Evolutionary conservation across 2,329 filamentous ascomycete species (phyloP), one percentile per base, ranked within the genome.

Genomic region (Parasarocladium wereldwijsianum): DNA sequence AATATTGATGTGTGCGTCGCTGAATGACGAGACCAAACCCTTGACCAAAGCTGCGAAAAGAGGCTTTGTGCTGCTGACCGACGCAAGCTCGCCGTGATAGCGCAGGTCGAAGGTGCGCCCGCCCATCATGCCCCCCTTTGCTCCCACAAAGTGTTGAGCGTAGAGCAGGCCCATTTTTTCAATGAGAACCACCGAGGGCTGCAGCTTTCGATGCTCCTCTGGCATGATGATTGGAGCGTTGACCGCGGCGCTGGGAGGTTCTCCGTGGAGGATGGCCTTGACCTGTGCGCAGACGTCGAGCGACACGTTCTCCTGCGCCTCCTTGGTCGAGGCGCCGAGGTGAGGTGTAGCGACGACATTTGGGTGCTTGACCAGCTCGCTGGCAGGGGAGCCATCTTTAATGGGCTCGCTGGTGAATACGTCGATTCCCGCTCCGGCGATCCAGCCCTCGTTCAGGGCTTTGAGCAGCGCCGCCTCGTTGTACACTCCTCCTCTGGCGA

Each of bases 221-320:
- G 80, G 79, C 11, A 86, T 58, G 37, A 87, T 87, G 32, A 87
- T 66, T 4, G 82, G 81, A 0, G 80, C 81, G 39, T 90, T 87
- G 45, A 87, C 81, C 5, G 81, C 80, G 13, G 67, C 72, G 2
- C 78, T 79, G 0, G 82, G 81, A 2, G 86, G 60, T 1, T 77
- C 76, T 3, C 81, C 81, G 0, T 63, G 60, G 3, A 90, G 58
- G 24, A 87, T 82, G 34, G 76, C 67, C 0, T 80, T 62, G 9
- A 86, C 78, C 52, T 90, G 81, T 19, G 76, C 75, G 50, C 81
- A 87, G 7, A 87, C 82, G 41, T 87, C 82, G 37, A 86, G 68
- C 2, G 76, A 81, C 4, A 86, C 81, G 36, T 85, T 86, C 44
- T 87, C 80, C 49, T 90, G 81, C 0, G 82, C 82, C 60, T 90